phyloP scores from a whole-genome alignment of 139 green algal species.

The Chlamydomonas asymmetrica region DNA sequence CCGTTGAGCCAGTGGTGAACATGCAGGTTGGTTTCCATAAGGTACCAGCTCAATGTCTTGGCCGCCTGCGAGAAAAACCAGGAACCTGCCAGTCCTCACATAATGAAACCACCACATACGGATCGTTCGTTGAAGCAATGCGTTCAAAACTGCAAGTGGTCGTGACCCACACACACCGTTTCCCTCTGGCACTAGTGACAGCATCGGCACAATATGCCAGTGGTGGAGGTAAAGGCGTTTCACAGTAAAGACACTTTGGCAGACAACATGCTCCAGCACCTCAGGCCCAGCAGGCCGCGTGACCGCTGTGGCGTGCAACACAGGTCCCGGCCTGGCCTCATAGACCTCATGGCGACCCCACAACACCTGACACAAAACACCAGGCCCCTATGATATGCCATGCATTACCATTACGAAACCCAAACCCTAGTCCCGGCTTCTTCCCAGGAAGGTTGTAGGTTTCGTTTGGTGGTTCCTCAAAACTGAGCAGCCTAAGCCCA shows the following conservation, averaged over 20 bases:
- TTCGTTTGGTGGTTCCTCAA: neutral
- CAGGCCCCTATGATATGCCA: too few relatives aligned
- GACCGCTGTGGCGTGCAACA: too few relatives aligned
- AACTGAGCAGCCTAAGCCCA: neutral
- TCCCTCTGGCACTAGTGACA: neutral
- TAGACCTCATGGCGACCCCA: neutral
- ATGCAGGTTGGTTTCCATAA: slow-evolving; percentile 69
- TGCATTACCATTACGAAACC: neutral
- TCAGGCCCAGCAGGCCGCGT: too few relatives aligned
- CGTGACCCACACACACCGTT: neutral
- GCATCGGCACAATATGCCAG: neutral
- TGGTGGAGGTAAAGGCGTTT: neutral
- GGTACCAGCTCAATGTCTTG: slow-evolving; percentile 79
- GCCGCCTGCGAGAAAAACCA: slow-evolving; percentile 38
- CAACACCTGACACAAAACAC: neutral
- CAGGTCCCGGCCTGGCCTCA: too few relatives aligned
- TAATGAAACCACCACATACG: neutral
- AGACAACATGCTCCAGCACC: too few relatives aligned
- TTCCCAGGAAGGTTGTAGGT: neutral
- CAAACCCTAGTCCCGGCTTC: neutral
- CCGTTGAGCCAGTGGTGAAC: slow-evolving; percentile 64
- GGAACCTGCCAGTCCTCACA: neutral
- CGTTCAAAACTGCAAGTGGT: neutral
- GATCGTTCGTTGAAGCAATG: neutral
- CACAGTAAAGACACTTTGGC: neutral